These are phyloP conservation scores for Leishmania braziliensis DNA, from an alignment of 208 protist genomes.

Conservation along the genomic window DNA sequence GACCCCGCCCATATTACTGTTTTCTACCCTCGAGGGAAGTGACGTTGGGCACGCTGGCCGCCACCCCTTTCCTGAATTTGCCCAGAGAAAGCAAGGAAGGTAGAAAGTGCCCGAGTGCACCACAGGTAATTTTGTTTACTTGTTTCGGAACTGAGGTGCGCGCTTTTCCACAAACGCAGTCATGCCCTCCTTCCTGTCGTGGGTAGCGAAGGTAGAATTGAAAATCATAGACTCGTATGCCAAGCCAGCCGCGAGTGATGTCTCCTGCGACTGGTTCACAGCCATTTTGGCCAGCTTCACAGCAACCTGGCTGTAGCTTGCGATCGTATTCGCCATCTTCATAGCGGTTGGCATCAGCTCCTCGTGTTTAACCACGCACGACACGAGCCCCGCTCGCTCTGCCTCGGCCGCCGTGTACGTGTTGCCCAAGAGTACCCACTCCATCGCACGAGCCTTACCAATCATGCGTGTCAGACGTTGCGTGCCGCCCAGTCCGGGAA, in stretches of 20 bases:
- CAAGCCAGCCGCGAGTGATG: conserved; percentile 76
- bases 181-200: conserved; percentile 94
- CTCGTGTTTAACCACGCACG: conserved; percentile 82
- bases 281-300: conserved; percentile 87
- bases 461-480: conserved; percentile 90
- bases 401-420: conserved; percentile 79
- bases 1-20: not conserved
- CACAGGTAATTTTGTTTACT: conserved; percentile 30
- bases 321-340: conserved; percentile 74
- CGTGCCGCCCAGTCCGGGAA: conserved; percentile 94
- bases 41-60: not conserved
- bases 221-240: conserved; percentile 86
- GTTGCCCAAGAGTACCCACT: conserved; percentile 92
- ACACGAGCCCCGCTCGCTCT: conserved; percentile 82
- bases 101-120: not conserved
- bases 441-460: conserved; percentile 92
- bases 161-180: conserved; percentile 93
- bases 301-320: conserved; percentile 80
- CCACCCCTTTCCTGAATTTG: not conserved
- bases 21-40: not conserved
- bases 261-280: conserved; percentile 86
- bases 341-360: conserved; percentile 64
- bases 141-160: conserved; percentile 79
- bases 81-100: not conserved
- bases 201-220: conserved; percentile 89